Percentiles rank a stretch among this genome's conserved stretches.
Evolutionary conservation across 495 filamentous ascomycete genomes (phyloP).

Genomic region (Aspergillus nanangensis): DNA sequence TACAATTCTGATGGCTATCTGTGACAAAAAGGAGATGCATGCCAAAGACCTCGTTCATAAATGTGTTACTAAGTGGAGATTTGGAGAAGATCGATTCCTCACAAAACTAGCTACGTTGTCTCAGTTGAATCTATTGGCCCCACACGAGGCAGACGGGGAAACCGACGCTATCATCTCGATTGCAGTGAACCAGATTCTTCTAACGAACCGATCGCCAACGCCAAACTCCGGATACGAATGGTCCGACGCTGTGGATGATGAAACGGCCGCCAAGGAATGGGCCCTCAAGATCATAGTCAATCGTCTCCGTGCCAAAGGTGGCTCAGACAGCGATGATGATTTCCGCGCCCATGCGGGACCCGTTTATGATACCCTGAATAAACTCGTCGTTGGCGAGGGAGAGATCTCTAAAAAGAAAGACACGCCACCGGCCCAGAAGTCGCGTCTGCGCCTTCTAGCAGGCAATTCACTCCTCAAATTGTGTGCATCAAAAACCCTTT

Average conservation of each 20-base stretch:
- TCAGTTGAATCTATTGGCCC: slow-evolving; percentile 76
- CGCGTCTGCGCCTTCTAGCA: slow-evolving; percentile 74
- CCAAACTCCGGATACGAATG: slow-evolving; percentile 53
- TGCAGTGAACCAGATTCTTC: slow-evolving; percentile 68
- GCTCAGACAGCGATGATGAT: slow-evolving; percentile 45
- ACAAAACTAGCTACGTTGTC: slow-evolving; percentile 77
- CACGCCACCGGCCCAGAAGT: slow-evolving; percentile 69
- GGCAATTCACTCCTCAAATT: slow-evolving; percentile 82
- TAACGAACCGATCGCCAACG: slow-evolving; percentile 57
- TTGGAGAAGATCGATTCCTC: slow-evolving; percentile 71
- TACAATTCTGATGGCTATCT: slow-evolving; percentile 76
- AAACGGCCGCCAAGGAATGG: slow-evolving; percentile 79
- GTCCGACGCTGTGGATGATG: slow-evolving; percentile 69
- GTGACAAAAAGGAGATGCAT: slow-evolving; percentile 80
- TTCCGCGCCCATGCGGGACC: slow-evolving; percentile 60
- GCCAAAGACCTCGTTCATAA: slow-evolving; percentile 77
- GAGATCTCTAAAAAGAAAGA: slow-evolving; percentile 70
- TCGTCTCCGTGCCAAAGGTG: slow-evolving; percentile 64
- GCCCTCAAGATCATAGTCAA: slow-evolving; percentile 90
- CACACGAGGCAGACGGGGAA: slow-evolving; percentile 66
- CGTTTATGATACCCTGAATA: slow-evolving; percentile 74
- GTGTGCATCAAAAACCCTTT: slow-evolving; percentile 59
- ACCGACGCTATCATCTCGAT: slow-evolving; percentile 76
- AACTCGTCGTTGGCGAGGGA: slow-evolving; percentile 66
- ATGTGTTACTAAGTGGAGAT: slow-evolving; percentile 70